Evolutionary conservation across 1,284 basidiomycete genomes (phyloP).

Genomic region (Puccinia hordei): DNA sequence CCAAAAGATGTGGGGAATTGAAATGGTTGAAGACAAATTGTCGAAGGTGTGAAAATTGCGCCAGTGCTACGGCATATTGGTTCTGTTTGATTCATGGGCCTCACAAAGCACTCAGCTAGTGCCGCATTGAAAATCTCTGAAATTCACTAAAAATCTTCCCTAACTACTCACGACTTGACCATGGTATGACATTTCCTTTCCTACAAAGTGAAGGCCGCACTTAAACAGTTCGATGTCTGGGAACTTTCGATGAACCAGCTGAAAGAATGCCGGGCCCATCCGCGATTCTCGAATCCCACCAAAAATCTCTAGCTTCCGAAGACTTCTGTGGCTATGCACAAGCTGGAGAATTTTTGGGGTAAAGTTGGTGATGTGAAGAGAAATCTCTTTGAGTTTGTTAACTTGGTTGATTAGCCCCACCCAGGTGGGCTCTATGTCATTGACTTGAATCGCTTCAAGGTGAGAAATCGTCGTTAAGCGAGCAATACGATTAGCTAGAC

Average conservation of each 20-base stretch:
- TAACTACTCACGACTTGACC: conserved; percentile 22
- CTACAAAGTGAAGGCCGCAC: conserved; percentile 22
- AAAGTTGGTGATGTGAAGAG: conserved; percentile 33
- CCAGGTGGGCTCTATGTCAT: conserved; percentile 44
- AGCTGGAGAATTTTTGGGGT: not conserved
- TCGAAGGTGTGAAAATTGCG: conserved; percentile 6
- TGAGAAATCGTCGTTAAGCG: not conserved
- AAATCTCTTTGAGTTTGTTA: conserved; percentile 11
- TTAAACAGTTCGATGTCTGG: conserved; percentile 23
- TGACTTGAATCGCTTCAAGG: conserved; percentile 38
- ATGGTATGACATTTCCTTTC: not conserved
- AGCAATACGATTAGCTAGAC: conserved; percentile 12
- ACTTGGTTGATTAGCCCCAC: conserved; percentile 27
- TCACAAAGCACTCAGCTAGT: conserved; percentile 25
- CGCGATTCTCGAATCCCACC: conserved; percentile 22
- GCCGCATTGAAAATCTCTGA: not conserved
- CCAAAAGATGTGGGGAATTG: not conserved
- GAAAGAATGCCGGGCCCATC: conserved; percentile 11
- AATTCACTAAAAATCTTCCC: conserved; percentile 12
- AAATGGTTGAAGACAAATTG: conserved; percentile 40
- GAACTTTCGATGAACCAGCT: conserved; percentile 8
- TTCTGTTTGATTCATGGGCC: conserved; percentile 3
- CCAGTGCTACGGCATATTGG: conserved; percentile 19
- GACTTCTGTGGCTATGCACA: not conserved
- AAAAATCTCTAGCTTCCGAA: conserved; percentile 30